Conservation (phyloP, 177 flowering plant species). For the Vitis hybrid region DNA sequence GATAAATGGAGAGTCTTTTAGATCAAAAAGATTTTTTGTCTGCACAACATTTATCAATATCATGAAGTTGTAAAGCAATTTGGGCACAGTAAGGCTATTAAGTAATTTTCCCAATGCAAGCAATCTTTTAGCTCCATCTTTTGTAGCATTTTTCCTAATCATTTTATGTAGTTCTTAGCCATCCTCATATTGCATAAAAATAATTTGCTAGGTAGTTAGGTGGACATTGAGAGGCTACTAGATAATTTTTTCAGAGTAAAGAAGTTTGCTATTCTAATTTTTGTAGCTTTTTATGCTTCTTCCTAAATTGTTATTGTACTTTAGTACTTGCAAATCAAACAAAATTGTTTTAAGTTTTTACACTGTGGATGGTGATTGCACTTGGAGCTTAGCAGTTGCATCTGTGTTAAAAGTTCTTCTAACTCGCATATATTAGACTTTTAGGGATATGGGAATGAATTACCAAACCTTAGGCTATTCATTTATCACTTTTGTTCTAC, state of each 20-base stretch:
- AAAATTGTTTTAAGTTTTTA: neutral
- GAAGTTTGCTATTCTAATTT: neutral
- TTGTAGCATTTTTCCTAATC: too few species aligned
- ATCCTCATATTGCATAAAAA: too few species aligned
- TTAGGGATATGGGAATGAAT: too few species aligned
- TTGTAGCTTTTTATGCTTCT: neutral
- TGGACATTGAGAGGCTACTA: constrained; percentile 1
- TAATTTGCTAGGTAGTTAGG: neutral
- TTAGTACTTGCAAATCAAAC: neutral
- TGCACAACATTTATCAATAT: too few species aligned
- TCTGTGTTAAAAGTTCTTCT: neutral
- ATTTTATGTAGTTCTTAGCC: too few species aligned
- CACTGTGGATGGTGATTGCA: neutral
- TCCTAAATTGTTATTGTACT: neutral
- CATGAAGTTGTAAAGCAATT: too few species aligned
- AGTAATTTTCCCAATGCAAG: too few species aligned
- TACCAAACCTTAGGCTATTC: neutral
- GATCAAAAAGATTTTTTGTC: too few species aligned
- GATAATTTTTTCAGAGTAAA: neutral
- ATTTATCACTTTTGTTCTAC: neutral
- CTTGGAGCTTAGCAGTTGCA: neutral
- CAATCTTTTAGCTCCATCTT: too few species aligned
- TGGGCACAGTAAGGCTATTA: too few species aligned
- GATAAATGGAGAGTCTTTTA: neutral
- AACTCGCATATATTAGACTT: too few species aligned